Conservation (phyloP, 495 filamentous ascomycete genomes). For the Penicillium argentinense region DNA sequence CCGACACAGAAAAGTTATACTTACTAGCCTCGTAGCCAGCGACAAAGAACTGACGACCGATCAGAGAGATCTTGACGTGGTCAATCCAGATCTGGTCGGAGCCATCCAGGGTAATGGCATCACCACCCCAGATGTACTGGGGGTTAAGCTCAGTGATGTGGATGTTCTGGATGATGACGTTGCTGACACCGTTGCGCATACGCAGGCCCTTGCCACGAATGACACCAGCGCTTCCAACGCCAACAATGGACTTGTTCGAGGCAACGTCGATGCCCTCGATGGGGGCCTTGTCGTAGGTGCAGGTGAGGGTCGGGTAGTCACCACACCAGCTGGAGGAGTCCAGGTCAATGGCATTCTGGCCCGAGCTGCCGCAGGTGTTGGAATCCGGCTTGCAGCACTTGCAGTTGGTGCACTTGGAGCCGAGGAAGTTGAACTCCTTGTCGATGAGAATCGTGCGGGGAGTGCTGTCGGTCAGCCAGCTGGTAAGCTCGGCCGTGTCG, state of each 20-base stretch:
- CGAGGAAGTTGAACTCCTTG: slow-evolving; percentile 47
- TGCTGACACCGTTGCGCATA: slow-evolving; percentile 36
- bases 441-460: slow-evolving; percentile 50
- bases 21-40: slow-evolving; percentile 26
- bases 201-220: slow-evolving; percentile 41
- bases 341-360: slow-evolving; percentile 31
- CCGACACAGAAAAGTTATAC: slow-evolving; percentile 2
- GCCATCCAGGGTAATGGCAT: slow-evolving; percentile 37
- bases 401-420: slow-evolving; percentile 37
- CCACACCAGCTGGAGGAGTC: slow-evolving; percentile 32
- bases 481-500: slow-evolving; percentile 34
- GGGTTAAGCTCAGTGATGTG: slow-evolving; percentile 45
- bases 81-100: slow-evolving; percentile 39
- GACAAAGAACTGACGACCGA: slow-evolving; percentile 34
- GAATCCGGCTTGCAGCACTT: slow-evolving; percentile 30
- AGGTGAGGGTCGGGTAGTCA: slow-evolving; percentile 24
- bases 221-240: slow-evolving; percentile 35
- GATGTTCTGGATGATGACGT: slow-evolving; percentile 48
- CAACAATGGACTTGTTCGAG: slow-evolving; percentile 42
- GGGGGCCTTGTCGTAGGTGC: slow-evolving; percentile 40
- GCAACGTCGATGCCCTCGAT: slow-evolving; percentile 32
- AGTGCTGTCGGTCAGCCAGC: slow-evolving; percentile 36
- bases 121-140: slow-evolving; percentile 42
- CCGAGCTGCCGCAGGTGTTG: slow-evolving; percentile 25
- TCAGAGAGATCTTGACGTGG: slow-evolving; percentile 35